Conservation (phyloP, 306 rosid genomes). For the Cercis canadensis region DNA sequence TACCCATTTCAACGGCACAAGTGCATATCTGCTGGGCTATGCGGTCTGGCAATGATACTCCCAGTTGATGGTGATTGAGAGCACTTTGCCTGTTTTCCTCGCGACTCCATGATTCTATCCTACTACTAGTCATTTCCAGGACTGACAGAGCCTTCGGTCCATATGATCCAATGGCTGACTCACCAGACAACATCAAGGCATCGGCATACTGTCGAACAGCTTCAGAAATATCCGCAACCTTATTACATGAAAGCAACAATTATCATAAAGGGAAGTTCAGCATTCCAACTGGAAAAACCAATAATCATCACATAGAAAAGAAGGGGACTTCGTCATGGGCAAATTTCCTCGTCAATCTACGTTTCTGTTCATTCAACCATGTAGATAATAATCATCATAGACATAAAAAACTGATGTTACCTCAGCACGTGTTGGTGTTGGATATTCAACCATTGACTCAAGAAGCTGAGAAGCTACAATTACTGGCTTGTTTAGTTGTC, state of each 20-base stretch:
- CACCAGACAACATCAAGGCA: constrained; percentile 89
- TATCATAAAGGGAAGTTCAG: neutral
- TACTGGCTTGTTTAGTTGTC: constrained; percentile 89
- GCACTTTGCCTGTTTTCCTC: constrained; percentile 60
- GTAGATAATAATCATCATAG: constrained; percentile 1
- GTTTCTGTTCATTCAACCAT: constrained; percentile 8
- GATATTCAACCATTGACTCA: constrained; percentile 92
- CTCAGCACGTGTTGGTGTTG: constrained; percentile 98
- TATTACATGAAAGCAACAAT: constrained; percentile 35
- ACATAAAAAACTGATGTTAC: constrained; percentile 40
- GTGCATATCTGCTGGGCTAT: constrained; percentile 84
- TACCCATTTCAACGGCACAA: constrained; percentile 84
- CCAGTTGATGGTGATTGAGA: constrained; percentile 60
- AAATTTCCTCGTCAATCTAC: neutral
- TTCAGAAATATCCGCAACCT: constrained; percentile 97
- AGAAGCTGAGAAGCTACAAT: constrained; percentile 96
- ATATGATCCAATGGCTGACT: constrained; percentile 82
- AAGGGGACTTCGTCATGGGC: neutral
- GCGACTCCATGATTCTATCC: constrained; percentile 81
- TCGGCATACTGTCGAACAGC: constrained; percentile 87
- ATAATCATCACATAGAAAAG: neutral
- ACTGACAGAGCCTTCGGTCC: constrained; percentile 85
- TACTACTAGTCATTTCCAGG: constrained; percentile 70
- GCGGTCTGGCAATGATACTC: constrained; percentile 71
- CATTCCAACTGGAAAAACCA: neutral